Base-by-base conservation (phyloP, 2,329 filamentous ascomycete genomes). In the Aspergillus sp. region DNA sequence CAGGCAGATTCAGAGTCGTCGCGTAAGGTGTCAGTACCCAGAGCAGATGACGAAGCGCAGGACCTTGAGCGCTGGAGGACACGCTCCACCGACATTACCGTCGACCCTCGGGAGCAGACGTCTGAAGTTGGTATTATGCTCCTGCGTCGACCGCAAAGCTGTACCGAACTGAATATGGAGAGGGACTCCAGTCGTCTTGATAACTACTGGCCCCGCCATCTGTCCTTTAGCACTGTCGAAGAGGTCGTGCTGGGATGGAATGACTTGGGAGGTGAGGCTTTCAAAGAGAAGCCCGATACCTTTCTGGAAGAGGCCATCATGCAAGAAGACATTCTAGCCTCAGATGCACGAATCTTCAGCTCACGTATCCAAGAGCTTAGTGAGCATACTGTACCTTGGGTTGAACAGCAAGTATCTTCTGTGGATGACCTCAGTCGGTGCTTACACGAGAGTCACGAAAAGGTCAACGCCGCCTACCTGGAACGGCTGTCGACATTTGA, bases 401-500 rank as follows among this genome's bases (percentile, higher is more conserved):
- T 79, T 10, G 75, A 79, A 61, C 68, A 70, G 21, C 75, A 79
- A 56, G 76, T 82, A 23, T 66, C 68, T 23, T 71, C 75, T 2
- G 78, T 82, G 13, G 77, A 81, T 32, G 66, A 85, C 86, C 80
- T 96, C 7, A 87, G 92, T 60, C 78, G 83, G 11, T 80, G 83
- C 44, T 87, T 88, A 54, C 83, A 84, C 30, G 78, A 81, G 17
- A 88, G 92, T 64, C 83, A 87, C 57, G 82, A 88, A 17, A 84
- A 88, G 36, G 78, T 95, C 3, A 85, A 90, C 56, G 76, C 78
- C 0, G 77, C 92, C 2, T 92, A 93, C 72, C 82, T 88, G 41
- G 86, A 90, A 55, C 84, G 89, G 19, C 81, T 86, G n/a, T 87
- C 91, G 47, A 84, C 86, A 15, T 91, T 90, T 66, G 85, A 90